Percentiles rank a stretch among this genome's conserved stretches.
Evolutionary conservation across 164 flowering plant genomes (phyloP).

Genomic region (Berberis thunbergii): DNA sequence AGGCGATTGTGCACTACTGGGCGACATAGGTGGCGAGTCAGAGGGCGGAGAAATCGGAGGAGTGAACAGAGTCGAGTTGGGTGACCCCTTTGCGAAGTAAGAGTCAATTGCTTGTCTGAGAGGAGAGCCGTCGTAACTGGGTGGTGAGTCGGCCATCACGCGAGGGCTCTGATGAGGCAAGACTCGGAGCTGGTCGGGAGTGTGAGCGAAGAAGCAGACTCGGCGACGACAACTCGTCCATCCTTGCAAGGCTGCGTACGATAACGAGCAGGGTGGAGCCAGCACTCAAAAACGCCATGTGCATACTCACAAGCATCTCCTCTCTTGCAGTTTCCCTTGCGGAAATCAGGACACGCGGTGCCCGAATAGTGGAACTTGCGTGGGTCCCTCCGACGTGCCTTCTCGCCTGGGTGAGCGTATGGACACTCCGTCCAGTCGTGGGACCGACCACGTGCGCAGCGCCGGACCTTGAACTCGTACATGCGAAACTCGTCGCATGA

Average conservation of each 20-base stretch:
- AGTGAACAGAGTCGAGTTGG: constrained; percentile 23
- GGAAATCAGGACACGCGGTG: constrained; percentile 73
- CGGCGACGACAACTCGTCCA: constrained; percentile 52
- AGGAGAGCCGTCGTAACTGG: constrained; percentile 47
- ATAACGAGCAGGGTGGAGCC: constrained; percentile 88
- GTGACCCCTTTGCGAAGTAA: constrained; percentile 16
- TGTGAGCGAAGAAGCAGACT: constrained; percentile 83
- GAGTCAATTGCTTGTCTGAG: constrained; percentile 32
- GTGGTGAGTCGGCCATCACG: constrained; percentile 7
- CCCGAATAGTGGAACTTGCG: constrained; percentile 69
- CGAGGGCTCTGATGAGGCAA: constrained; percentile 34
- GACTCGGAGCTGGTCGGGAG: constrained; percentile 63
- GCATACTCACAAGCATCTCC: constrained; percentile 82
- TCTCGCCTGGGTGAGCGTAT: constrained; percentile 90
- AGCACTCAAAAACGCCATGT: constrained; percentile 93
- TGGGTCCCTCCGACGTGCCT: constrained; percentile 83
- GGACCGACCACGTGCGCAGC: constrained; percentile 61
- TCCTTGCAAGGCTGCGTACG: constrained; percentile 92
- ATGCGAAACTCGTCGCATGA: constrained; percentile 70
- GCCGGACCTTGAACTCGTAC: constrained; percentile 67
- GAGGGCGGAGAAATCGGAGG: constrained; percentile 38
- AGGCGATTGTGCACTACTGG: constrained; percentile 15
- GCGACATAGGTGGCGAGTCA: constrained; percentile 49
- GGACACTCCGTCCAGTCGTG: constrained; percentile 99
- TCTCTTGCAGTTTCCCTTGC: constrained; percentile 66